phyloP scores from a whole-genome alignment of 176 grass and related monocot species.

The Zoysia pacifica region DNA sequence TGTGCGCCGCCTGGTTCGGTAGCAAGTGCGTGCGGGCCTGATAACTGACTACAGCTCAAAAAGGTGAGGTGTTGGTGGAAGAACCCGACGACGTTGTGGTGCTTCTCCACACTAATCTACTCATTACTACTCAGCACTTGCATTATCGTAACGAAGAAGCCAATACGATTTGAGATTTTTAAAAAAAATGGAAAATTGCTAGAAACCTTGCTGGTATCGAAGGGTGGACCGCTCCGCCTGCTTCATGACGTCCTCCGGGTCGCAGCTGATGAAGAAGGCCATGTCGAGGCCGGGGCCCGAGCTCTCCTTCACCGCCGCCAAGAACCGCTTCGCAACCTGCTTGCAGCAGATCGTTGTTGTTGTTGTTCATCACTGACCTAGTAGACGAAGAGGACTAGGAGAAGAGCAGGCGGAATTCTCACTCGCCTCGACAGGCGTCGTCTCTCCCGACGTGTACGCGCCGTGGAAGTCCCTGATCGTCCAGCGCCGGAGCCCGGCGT shows the following conservation, averaged over 20 bases:
- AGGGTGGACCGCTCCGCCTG: slow-evolving; percentile 75
- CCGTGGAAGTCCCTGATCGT: slow-evolving; percentile 69
- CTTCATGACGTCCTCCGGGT: slow-evolving; percentile 57
- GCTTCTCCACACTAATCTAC: not conserved
- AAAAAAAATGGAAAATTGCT: not conserved
- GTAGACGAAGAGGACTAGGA: too few relatives aligned
- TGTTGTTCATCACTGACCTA: not conserved
- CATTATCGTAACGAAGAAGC: too few relatives aligned
- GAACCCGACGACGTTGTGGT: not conserved
- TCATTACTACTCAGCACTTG: too few relatives aligned
- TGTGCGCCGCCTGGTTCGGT: not conserved
- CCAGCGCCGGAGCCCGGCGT: slow-evolving; percentile 53
- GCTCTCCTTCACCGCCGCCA: slow-evolving; percentile 58
- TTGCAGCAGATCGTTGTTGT: slow-evolving; percentile 4
- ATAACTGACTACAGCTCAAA: not conserved
- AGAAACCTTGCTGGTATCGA: slow-evolving; percentile 67
- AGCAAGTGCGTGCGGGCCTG: slow-evolving; percentile 10
- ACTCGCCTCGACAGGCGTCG: slow-evolving; percentile 68
- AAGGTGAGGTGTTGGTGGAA: slow-evolving; percentile 17
- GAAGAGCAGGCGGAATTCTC: not conserved
- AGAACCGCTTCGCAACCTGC: slow-evolving; percentile 76
- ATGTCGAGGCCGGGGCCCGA: slow-evolving; percentile 51
- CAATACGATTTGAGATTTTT: too few relatives aligned
- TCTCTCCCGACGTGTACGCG: slow-evolving; percentile 76
- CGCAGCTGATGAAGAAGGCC: slow-evolving; percentile 87